Evolutionary conservation across 257 asterid genomes (phyloP).

Genomic region (Echium plantagineum): DNA sequence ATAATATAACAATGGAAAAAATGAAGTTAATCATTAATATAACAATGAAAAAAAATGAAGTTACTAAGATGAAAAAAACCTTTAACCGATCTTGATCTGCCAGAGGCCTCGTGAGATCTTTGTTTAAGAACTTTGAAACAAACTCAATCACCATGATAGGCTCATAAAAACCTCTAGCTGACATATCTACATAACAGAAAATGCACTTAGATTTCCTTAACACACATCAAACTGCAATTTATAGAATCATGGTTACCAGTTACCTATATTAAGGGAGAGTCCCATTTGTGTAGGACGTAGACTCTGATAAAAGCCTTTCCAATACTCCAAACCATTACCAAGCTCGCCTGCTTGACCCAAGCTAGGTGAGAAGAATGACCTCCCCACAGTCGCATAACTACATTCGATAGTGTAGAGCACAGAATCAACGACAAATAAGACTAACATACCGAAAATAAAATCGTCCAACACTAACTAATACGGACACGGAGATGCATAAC

Average conservation of each 20-base stretch:
- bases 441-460: too few relatives aligned
- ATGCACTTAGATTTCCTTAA: neutral
- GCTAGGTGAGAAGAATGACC: slow-evolving; percentile 41
- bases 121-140: slow-evolving; percentile 21
- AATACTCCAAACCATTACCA: slow-evolving; percentile 50
- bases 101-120: slow-evolving; percentile 23
- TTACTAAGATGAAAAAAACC: slow-evolving; percentile 22
- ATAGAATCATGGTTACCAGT: slow-evolving; percentile 2
- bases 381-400: slow-evolving; percentile 58
- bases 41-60: neutral
- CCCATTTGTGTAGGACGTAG: slow-evolving; percentile 93
- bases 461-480: neutral
- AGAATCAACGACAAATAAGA: neutral
- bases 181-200: slow-evolving; percentile 44
- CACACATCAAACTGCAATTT: neutral
- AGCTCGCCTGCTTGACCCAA: slow-evolving; percentile 36
- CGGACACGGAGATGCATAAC: neutral
- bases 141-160: slow-evolving; percentile 34
- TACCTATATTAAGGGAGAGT: slow-evolving; percentile 68
- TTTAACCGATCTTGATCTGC: slow-evolving; percentile 57
- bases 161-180: slow-evolving; percentile 68
- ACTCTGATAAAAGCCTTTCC: slow-evolving; percentile 80
- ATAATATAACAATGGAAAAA: too few relatives aligned
- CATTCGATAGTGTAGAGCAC: slow-evolving; percentile 1
- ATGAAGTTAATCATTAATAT: neutral